Base-by-base conservation (phyloP, 75 land plant genomes). In the Pinus tabuliformis region DNA sequence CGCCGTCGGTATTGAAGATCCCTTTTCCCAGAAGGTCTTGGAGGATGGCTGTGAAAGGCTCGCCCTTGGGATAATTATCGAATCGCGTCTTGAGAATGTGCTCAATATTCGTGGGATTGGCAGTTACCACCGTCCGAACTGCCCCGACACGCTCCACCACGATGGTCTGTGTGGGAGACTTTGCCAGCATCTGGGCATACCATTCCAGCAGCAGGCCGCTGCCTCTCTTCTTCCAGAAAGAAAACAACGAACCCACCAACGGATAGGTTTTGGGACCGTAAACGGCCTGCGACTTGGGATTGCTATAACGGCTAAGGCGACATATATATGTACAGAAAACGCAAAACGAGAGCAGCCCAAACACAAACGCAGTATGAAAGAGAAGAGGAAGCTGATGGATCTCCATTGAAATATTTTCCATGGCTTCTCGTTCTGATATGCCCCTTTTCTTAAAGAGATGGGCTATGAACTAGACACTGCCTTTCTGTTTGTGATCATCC, bases 1-100 rank as follows among this genome's bases (percentile, higher is more conserved):
- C 81, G 18, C 83, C 83, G 28, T 82, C 83, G 3, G 81, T 76
- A 18, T 79, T 82, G 83, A 82, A 82, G 26, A 82, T 82, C 22
- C 83, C 83, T 4, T 81, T 42, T 17, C 83, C 83, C 8, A 82
- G 58, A 5, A 82, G 37, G n/a, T 82, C 83, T 11, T n/a, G 15
- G 7, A 82, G 64, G 30, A 49, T 73, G 0, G 22, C 57, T 11
- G 39, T 28, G 42, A 81, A 64, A 64, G 36, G 54, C 64, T 42
- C 45, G 36, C 82, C 83, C 22, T 80, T 73, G 5, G 58, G 59
- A 56, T 81, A 82, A 24, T 73, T 73, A 8, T 80, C 83, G 42
- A 82, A 82, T n/a, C 62, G 57, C 6, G 66, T 73, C 70, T 81
- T 82, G 12, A 82, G 22, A 12, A 82, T 73, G 83, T 81, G 83